Evolutionary conservation across 2,329 filamentous ascomycete species (phyloP).

Genomic region (Hypoxylon sp.): DNA sequence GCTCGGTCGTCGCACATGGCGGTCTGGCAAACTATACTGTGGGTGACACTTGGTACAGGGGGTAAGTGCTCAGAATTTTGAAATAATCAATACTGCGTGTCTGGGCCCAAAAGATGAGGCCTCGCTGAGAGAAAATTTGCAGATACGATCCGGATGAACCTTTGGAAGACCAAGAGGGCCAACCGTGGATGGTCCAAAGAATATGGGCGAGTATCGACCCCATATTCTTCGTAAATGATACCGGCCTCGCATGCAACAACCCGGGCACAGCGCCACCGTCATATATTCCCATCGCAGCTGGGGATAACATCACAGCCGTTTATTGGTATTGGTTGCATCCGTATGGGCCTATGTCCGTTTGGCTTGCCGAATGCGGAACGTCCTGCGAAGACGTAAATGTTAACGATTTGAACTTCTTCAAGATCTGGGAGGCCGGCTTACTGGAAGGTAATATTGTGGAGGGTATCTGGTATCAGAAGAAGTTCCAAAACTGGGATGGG

Average conservation of each 20-base stretch:
- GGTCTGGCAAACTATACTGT: constrained; percentile 60
- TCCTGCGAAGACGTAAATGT: constrained; percentile 54
- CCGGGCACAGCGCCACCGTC: constrained; percentile 55
- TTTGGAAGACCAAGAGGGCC: constrained; percentile 53
- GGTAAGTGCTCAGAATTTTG: constrained; percentile 48
- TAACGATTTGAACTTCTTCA: constrained; percentile 56
- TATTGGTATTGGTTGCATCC: constrained; percentile 62
- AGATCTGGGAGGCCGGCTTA: constrained; percentile 59
- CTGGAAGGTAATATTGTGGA: constrained; percentile 54
- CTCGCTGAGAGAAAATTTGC: constrained; percentile 14
- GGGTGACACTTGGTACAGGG: constrained; percentile 59
- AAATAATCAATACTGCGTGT: too few species aligned
- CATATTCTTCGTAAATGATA: constrained; percentile 55
- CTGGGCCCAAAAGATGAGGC: background rate
- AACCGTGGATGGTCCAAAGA: constrained; percentile 59
- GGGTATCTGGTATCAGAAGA: constrained; percentile 58
- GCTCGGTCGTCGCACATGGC: constrained; percentile 53
- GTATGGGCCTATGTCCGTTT: constrained; percentile 59
- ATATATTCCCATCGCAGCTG: constrained; percentile 57
- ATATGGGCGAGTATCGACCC: constrained; percentile 58
- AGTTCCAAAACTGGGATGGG: constrained; percentile 59
- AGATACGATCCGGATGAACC: constrained; percentile 57
- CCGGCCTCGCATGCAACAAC: constrained; percentile 57
- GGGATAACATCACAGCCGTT: constrained; percentile 57
- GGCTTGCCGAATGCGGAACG: constrained; percentile 56